These are phyloP conservation scores for Ormosia emarginata DNA, from an alignment of 306 rosid species.

Conservation along the genomic window DNA sequence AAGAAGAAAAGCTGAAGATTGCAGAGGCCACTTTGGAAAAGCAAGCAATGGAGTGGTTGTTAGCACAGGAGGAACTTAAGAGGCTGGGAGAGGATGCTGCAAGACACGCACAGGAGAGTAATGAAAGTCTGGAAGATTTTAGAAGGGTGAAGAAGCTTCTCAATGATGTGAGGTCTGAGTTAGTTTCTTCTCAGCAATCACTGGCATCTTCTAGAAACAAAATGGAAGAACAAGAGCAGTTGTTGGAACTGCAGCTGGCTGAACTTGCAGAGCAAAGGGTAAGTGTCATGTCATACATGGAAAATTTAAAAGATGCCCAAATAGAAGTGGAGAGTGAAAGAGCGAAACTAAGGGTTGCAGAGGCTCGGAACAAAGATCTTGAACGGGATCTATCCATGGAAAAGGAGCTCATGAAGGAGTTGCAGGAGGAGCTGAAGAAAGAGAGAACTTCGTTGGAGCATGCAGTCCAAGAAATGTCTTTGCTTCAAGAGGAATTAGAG, in stretches of 20 bases:
- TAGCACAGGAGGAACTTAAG: constrained; percentile 75
- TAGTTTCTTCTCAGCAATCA: constrained; percentile 86
- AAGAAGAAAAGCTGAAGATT: constrained; percentile 61
- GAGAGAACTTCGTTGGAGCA: constrained; percentile 62
- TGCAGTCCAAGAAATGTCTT: constrained; percentile 53
- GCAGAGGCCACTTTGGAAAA: constrained; percentile 70
- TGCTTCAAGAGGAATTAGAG: constrained; percentile 58
- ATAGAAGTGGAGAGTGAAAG: constrained; percentile 75
- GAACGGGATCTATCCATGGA: constrained; percentile 54
- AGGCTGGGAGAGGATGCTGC: constrained; percentile 55
- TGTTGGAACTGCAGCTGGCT: constrained; percentile 50
- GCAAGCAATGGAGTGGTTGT: constrained; percentile 69
- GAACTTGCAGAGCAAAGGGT: constrained; percentile 71
- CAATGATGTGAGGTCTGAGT: constrained; percentile 61
- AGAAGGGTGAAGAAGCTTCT: constrained; percentile 74
- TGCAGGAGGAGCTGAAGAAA: constrained; percentile 62
- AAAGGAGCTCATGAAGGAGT: constrained; percentile 55
- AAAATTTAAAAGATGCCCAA: constrained; percentile 60
- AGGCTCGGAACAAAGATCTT: constrained; percentile 63
- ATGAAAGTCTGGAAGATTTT: constrained; percentile 57
- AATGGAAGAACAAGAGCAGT: constrained; percentile 74
- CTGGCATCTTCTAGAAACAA: constrained; percentile 60
- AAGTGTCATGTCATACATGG: constrained; percentile 60
- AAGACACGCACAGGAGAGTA: constrained; percentile 45
- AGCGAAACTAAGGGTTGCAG: constrained; percentile 55